Base-by-base conservation (phyloP, 2,329 filamentous ascomycete genomes). In the Eurotiales sp. region DNA sequence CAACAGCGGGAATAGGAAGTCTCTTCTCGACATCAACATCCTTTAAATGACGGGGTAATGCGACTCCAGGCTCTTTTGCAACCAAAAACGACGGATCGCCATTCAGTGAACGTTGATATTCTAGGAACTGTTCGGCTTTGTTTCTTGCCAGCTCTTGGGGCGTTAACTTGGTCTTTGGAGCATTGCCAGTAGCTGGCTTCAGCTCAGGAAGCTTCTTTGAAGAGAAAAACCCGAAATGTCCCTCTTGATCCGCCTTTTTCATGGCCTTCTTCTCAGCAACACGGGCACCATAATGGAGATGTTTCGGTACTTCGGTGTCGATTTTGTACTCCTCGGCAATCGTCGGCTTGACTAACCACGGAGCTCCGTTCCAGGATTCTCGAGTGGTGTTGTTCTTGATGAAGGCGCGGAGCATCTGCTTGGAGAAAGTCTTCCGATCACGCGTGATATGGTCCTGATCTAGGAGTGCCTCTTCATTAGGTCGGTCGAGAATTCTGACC, bases 301-400 rank as follows among this genome's bases (percentile, higher is more conserved):
- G 86, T 46, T 84, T 80, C 6, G 93, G 93, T 11, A 97, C 83
- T 48, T 89, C 84, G n/a, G 84, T 90, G 55, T 90, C 86, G 56
- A 99, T 93, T 56, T 89, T 85, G 68, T 93, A 96, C 56, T 85
- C 80, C 41, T 83, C 82, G 1, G 93, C 93, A 53, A 95, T 84
- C 49, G 90, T 85, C 30, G 87, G 81, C 72, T 95, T 96, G 15
- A 97, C 92, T 50, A 95, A 75, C 93, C 93, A 99, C 0, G 93
- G 92, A 0, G 93, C 93, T n/a, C 92, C 92, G 55, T 85, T 92
- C 90, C 91, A 97, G 3, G 90, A 83, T 64, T 97, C 93, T 55
- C 92, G 79, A 2, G 85, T 87, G n/a, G 96, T 87, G 0, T 90
- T 93, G 69, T 95, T 91, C 67, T 96, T 96, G 57, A 99, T 88